Conservation (phyloP, 169 alveolate genomes). For the Pseudocohnilembus persalinus region DNA sequence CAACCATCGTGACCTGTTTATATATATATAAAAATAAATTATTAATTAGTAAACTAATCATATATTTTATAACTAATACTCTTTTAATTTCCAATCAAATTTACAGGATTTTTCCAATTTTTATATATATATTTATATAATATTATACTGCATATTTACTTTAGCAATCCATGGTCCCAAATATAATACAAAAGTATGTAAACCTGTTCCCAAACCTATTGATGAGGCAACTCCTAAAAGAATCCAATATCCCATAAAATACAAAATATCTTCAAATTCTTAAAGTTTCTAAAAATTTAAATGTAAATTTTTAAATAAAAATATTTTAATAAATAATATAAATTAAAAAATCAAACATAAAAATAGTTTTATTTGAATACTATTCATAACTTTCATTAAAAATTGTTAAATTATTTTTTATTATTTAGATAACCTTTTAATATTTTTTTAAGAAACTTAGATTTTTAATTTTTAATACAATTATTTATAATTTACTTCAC, state of each 20-base stretch:
- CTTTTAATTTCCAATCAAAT: too few relatives aligned
- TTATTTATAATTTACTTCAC: slow-evolving; percentile 21
- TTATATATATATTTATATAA: background rate
- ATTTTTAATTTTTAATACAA: too few relatives aligned
- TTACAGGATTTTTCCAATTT: too few relatives aligned
- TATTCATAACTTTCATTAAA: too few relatives aligned
- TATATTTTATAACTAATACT: too few relatives aligned
- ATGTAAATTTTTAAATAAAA: too few relatives aligned
- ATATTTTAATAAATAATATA: too few relatives aligned
- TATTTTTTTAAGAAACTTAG: too few relatives aligned
- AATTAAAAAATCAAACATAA: too few relatives aligned
- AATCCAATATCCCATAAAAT: slow-evolving; percentile 63
- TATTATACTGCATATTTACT: slow-evolving; percentile 1
- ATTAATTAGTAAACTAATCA: too few relatives aligned
- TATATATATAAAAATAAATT: background rate
- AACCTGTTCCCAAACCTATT: slow-evolving; percentile 79
- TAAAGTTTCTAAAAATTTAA: slow-evolving; percentile 29
- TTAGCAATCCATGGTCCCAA: slow-evolving; percentile 84
- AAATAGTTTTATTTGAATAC: too few relatives aligned
- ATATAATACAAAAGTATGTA: slow-evolving; percentile 77
- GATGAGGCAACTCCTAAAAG: slow-evolving; percentile 68
- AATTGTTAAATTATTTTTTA: background rate
- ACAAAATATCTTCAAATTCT: slow-evolving; percentile 37
- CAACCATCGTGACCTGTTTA: slow-evolving; percentile 51
- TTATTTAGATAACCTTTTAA: too few relatives aligned